These are phyloP conservation scores for Ustilago xerochloae DNA, from an alignment of 1,284 basidiomycete species.

Conservation along the genomic window DNA sequence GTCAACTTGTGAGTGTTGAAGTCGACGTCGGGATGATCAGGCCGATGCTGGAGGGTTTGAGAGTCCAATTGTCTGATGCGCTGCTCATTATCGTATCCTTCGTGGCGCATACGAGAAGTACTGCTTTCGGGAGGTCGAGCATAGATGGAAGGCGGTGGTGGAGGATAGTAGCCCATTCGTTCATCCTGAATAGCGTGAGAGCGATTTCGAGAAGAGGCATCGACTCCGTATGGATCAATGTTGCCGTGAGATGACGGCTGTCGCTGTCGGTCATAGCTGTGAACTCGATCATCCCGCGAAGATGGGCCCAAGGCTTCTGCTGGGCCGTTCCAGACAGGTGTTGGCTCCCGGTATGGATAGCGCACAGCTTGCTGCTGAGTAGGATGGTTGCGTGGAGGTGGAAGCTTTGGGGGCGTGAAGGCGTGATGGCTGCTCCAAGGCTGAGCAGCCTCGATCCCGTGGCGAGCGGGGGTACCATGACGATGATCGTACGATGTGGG, in stretches of 20 bases:
- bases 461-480: not conserved
- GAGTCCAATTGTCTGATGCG: not conserved
- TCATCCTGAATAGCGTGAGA: not conserved
- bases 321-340: not conserved
- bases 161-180: not conserved
- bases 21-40: not conserved
- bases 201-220: not conserved
- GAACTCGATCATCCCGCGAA: not conserved
- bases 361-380: not conserved
- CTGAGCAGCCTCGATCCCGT: not conserved
- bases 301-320: not conserved
- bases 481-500: conserved; percentile 7
- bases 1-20: not conserved
- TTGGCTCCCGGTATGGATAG: not conserved
- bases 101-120: not conserved
- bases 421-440: conserved; percentile 2
- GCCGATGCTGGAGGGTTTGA: not conserved
- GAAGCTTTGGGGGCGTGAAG: conserved; percentile 24
- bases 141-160: conserved; percentile 5
- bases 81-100: not conserved
- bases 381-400: conserved; percentile 13
- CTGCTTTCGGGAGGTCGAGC: conserved; percentile 1
- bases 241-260: conserved; percentile 1
- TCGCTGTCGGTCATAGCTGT: not conserved
- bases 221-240: not conserved